A percentile compares a stretch with the other conserved stretches of the same genome.
These are phyloP conservation scores for Alternaria tenuissima DNA, from an alignment of 2,329 filamentous ascomycete genomes.

Conservation along the genomic window DNA sequence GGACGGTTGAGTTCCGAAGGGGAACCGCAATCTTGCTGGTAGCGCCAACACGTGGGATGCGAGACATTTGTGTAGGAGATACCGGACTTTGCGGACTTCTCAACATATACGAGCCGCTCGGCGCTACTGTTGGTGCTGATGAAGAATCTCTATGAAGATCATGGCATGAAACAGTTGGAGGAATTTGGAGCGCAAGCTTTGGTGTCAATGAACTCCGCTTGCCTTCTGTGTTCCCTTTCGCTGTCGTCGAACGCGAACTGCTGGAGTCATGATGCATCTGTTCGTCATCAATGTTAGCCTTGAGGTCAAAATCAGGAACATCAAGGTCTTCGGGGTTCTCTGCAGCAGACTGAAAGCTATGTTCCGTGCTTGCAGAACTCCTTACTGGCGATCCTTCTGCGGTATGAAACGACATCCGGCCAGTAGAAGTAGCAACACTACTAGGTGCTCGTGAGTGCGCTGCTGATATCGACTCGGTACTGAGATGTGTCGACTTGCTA, in stretches of 20 bases:
- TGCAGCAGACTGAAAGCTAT: slow-evolving; percentile 30
- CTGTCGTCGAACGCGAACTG: background rate
- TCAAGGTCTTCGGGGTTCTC: slow-evolving; percentile 19
- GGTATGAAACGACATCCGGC: slow-evolving; percentile 29
- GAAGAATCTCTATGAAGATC: slow-evolving; percentile 13
- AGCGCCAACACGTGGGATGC: slow-evolving; percentile 35
- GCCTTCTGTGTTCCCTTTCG: slow-evolving; percentile 1
- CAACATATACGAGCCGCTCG: slow-evolving; percentile 14
- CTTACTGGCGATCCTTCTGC: slow-evolving; percentile 43
- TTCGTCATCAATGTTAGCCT: slow-evolving; percentile 26
- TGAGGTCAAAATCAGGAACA: slow-evolving; percentile 13
- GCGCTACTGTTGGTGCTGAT: slow-evolving; percentile 11
- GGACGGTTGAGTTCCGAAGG: slow-evolving; percentile 23
- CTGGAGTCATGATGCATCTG: slow-evolving; percentile 12
- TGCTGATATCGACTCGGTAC: background rate
- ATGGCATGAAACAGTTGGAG: background rate
- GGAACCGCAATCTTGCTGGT: slow-evolving; percentile 5
- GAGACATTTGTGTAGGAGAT: slow-evolving; percentile 28
- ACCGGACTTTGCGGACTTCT: background rate
- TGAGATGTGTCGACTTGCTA: slow-evolving; percentile 14
- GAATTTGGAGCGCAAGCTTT: slow-evolving; percentile 32
- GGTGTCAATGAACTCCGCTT: slow-evolving; percentile 17
- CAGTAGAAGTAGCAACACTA: slow-evolving; percentile 31
- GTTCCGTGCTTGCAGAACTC: slow-evolving; percentile 28
- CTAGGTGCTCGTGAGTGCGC: slow-evolving; percentile 23